These are phyloP conservation scores for Amaranthus hypochondriacus DNA, from an alignment of 148 eudicot genomes.

Conservation along the genomic window DNA sequence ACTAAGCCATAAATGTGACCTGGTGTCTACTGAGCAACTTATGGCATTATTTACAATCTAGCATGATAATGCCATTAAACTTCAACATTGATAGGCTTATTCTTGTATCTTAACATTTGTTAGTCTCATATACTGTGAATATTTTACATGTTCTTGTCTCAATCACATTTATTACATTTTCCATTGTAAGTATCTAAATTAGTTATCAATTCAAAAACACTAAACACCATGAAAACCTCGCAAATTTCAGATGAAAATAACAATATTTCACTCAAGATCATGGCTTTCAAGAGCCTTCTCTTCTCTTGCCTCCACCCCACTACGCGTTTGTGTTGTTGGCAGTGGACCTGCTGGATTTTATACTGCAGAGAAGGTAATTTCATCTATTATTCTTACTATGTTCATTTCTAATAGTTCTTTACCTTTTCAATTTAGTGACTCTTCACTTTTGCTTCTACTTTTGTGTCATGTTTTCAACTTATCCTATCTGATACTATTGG, in stretches of 20 bases:
- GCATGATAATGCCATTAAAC: no score
- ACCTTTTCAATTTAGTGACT: neutral
- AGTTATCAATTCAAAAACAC: neutral
- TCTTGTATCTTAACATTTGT: no score
- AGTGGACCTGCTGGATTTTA: constrained; percentile 96
- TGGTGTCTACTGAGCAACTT: no score
- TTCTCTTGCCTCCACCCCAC: constrained; percentile 42
- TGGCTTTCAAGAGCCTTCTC: constrained; percentile 41
- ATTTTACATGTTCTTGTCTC: no score
- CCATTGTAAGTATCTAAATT: no score
- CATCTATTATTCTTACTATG: neutral
- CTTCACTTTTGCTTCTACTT: neutral
- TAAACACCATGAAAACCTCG: constrained; percentile 11
- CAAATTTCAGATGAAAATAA: constrained; percentile 21
- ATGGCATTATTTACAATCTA: no score
- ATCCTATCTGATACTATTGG: neutral
- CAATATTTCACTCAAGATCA: constrained; percentile 19
- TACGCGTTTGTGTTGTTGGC: constrained; percentile 82
- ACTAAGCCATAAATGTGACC: no score
- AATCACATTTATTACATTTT: no score
- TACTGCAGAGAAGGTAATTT: constrained; percentile 76
- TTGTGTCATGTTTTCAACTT: neutral
- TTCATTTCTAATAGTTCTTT: neutral
- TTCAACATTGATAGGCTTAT: no score
- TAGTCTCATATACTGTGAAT: no score